phyloP scores from a whole-genome alignment of 139 green algal species.

The Haematococcus lacustris region DNA sequence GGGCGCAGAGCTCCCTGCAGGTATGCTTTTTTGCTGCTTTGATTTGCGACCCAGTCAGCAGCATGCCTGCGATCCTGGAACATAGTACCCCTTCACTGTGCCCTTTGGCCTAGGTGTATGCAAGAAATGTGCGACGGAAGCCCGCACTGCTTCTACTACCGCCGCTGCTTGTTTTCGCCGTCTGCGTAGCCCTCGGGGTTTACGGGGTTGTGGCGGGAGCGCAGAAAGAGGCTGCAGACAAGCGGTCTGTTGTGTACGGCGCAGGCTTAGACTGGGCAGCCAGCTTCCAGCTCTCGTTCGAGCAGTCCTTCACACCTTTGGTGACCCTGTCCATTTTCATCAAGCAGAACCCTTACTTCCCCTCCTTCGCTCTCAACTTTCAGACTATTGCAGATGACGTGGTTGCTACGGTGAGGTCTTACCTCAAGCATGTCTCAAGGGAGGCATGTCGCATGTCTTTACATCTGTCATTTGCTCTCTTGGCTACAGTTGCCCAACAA shows the following conservation, averaged over 20 bases:
- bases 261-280: slow-evolving; percentile 1
- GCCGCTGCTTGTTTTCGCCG: not conserved
- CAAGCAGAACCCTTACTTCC: slow-evolving; percentile 1
- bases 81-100: no score
- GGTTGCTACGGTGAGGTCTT: not conserved
- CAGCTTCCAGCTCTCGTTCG: slow-evolving; percentile 4
- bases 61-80: no score
- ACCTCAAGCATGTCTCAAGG: no score
- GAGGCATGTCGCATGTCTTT: no score
- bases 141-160: slow-evolving; percentile 2
- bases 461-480: no score
- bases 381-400: not conserved
- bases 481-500: slow-evolving; percentile 9
- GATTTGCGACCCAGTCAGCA: no score
- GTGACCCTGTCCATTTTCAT: slow-evolving; percentile 3
- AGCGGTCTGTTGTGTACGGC: not conserved
- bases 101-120: no score
- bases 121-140: not conserved
- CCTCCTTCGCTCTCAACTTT: not conserved
- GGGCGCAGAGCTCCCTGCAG: no score
- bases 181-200: slow-evolving; percentile 1
- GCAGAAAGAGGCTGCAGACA: not conserved
- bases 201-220: slow-evolving; percentile 2
- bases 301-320: slow-evolving; percentile 6
- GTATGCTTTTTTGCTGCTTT: no score